Evolutionary conservation across 768 basidiomycete genomes (phyloP), one percentile per base, ranked within the genome.

Genomic region (Lyophyllum atratum): DNA sequence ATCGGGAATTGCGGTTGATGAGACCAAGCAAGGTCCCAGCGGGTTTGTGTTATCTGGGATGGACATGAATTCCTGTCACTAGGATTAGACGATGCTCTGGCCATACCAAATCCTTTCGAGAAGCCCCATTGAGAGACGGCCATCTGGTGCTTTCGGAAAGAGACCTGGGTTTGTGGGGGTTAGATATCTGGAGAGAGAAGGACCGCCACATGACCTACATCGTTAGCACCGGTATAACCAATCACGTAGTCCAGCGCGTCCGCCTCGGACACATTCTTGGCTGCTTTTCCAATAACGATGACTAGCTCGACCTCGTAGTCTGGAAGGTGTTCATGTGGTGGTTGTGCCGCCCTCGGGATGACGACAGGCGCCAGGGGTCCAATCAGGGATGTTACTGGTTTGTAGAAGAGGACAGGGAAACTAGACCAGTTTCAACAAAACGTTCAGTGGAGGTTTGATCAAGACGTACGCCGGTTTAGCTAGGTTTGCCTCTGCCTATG

Each of bases 161-260:
- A 93, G 2, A 90, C 80, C 87, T 89, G 14, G 19, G 48, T 59
- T 14, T 43, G 37, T 25, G 25, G 42, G n/a, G 26, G 15, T 34
- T 47, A 4, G 28, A 21, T 12, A 29, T 17, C 26, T 48, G n/a
- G 14, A 33, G 39, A 10, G 5, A 49, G 34, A 25, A 22, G 24
- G 76, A 34, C 19, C 48, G 3, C 21, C 22, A 21, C n/a, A 26
- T 26, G 21, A 52, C 68, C 52, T 53, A 90, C 92, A 65, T 93
- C 91, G 66, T 93, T 93, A 4, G 85, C 88, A 2, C 78, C 87
- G 3, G 89, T 90, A 66, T 93, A 95, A 2, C 84, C 93, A 0
- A 95, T 80, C 17, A 95, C 89, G 63, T 93, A 93, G 68, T 94
- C 87, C 40, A 95, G 77, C 0, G 93, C 93, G 7, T 94, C 85